Conservation (phyloP, 176 grass and related monocot genomes). For the Aegilops speltoides region DNA sequence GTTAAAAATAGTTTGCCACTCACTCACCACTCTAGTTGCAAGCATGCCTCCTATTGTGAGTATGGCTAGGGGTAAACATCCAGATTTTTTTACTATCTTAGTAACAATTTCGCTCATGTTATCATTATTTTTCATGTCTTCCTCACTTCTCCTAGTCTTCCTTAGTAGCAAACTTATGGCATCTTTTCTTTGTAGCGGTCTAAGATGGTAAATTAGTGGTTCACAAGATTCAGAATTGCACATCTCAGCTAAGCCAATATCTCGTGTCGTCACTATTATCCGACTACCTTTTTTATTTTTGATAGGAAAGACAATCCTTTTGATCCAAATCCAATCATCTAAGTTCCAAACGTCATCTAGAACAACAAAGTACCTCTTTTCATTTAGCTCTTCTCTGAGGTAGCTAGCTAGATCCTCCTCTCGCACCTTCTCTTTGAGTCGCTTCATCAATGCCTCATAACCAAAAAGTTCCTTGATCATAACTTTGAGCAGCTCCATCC, state of each 20-base stretch:
- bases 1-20: not conserved
- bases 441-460: accelerated
- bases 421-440: not conserved
- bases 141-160: no score
- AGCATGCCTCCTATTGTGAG: not conserved
- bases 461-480: not conserved
- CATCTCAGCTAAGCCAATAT: no score
- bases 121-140: not conserved
- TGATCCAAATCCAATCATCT: not conserved
- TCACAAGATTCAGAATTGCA: no score
- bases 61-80: not conserved
- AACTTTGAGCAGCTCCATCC: not conserved
- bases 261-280: no score
- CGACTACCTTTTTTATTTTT: no score
- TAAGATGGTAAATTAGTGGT: not conserved
- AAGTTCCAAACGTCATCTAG: constrained; percentile 27
- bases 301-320: accelerated
- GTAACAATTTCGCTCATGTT: not conserved
- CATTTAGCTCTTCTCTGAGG: accelerated
- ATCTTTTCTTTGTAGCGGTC: not conserved
- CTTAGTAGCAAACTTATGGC: not conserved
- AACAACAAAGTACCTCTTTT: constrained; percentile 27
- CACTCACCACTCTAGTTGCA: no score
- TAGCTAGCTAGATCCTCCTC: not conserved
- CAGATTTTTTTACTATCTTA: not conserved